Evolutionary conservation across 805 yeast species (phyloP).

Genomic region (Tanozyma kutaoensis): DNA sequence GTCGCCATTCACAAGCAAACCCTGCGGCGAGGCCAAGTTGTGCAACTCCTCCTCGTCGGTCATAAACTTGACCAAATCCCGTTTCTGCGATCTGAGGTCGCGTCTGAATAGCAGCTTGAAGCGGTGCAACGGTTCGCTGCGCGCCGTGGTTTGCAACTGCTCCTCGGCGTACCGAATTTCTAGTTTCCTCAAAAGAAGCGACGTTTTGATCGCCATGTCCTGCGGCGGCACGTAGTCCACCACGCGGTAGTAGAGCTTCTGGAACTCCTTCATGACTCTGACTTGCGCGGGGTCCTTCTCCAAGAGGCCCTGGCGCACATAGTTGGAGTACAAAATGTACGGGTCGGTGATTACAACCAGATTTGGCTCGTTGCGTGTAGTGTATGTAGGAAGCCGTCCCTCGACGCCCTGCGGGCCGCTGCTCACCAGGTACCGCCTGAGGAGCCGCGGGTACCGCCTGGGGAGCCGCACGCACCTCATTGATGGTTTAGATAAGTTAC

Average conservation of each 20-base stretch:
- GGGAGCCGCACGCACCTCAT: too few relatives aligned
- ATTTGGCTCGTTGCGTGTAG: constrained; percentile 8
- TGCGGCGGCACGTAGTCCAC: constrained; percentile 46
- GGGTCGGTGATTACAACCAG: constrained; percentile 48
- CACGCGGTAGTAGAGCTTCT: constrained; percentile 42
- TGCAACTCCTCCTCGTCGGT: constrained; percentile 49
- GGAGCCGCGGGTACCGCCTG: too few relatives aligned
- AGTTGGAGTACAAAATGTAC: constrained; percentile 37
- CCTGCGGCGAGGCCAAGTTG: constrained; percentile 48
- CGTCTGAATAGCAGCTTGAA: constrained; percentile 10
- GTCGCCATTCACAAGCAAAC: constrained; percentile 48
- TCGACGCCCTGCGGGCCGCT: constrained; percentile 28
- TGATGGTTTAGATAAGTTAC: too few relatives aligned
- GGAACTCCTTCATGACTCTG: constrained; percentile 52
- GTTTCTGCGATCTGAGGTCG: constrained; percentile 14
- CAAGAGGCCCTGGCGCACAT: constrained; percentile 37
- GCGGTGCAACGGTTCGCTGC: constrained; percentile 1
- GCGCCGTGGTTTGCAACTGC: constrained; percentile 7
- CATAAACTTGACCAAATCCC: constrained; percentile 34
- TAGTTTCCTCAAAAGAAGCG: constrained; percentile 19
- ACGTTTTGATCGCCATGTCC: constrained; percentile 30
- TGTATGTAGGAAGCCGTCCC: constrained; percentile 16
- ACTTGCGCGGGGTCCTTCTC: constrained; percentile 45
- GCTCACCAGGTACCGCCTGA: too few relatives aligned
- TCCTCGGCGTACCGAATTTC: constrained; percentile 18